Conservation (phyloP, 1,284 basidiomycete species). For the Tilletia setariae region DNA sequence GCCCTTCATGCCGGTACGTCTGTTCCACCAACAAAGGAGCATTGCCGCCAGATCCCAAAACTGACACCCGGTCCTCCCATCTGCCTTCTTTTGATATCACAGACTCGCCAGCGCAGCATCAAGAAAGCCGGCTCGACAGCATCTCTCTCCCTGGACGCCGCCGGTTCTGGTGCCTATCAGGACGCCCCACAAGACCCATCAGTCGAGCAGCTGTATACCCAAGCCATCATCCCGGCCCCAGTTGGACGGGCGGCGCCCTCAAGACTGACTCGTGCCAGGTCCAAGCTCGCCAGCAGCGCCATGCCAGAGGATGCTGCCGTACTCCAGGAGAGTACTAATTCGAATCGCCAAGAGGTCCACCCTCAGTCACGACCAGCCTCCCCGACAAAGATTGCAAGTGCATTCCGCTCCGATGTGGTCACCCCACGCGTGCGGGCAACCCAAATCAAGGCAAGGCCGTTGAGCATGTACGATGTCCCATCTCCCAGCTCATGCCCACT, state of each 20-base stretch:
- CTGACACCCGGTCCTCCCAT: too few relatives aligned
- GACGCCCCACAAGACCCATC: too few relatives aligned
- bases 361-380: slow-evolving; percentile 2
- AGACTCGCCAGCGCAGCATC: not conserved
- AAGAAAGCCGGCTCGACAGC: not conserved
- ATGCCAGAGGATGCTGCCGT: not conserved
- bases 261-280: too few relatives aligned
- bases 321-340: not conserved
- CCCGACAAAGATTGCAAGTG: not conserved
- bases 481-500: not conserved
- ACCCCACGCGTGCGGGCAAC: not conserved
- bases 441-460: not conserved
- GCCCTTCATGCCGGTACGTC: slow-evolving; percentile 9
- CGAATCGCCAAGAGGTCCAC: not conserved
- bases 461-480: slow-evolving; percentile 10
- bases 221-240: too few relatives aligned
- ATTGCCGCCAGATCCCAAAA: too few relatives aligned
- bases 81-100: not conserved
- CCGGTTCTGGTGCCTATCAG: too few relatives aligned
- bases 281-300: too few relatives aligned
- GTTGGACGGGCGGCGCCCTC: too few relatives aligned
- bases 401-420: not conserved
- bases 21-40: too few relatives aligned
- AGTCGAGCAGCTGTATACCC: too few relatives aligned
- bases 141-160: too few relatives aligned